phyloP scores from a whole-genome alignment of 2,329 filamentous ascomycete species.

The Venturia carpophila region DNA sequence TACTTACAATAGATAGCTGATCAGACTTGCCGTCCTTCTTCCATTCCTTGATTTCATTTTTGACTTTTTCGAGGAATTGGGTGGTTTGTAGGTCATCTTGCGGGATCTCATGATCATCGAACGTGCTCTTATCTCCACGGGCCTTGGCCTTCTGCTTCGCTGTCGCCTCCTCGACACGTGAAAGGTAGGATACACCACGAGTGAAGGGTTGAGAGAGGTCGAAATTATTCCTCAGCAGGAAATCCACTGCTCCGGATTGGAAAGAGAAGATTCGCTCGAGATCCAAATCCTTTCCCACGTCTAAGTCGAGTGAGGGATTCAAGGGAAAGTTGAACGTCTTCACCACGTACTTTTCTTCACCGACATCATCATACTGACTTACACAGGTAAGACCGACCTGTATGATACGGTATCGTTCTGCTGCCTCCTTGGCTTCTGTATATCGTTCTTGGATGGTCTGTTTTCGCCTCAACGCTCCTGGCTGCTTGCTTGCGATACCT shows the following conservation, averaged over 20 bases:
- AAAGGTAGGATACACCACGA: constrained; percentile 55
- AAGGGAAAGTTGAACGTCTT: constrained; percentile 59
- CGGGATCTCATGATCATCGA: constrained; percentile 42
- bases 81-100: constrained; percentile 45
- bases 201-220: constrained; percentile 49
- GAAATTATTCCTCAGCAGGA: constrained; percentile 52
- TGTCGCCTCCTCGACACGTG: constrained; percentile 47
- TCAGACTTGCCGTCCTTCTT: constrained; percentile 26
- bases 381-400: constrained; percentile 61
- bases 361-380: constrained; percentile 42
- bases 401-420: constrained; percentile 55
- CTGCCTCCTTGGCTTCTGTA: constrained; percentile 50
- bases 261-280: constrained; percentile 54
- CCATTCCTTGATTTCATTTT: constrained; percentile 43
- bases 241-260: constrained; percentile 53
- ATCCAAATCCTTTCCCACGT: constrained; percentile 42
- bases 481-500: constrained; percentile 45
- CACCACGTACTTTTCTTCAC: constrained; percentile 49
- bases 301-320: constrained; percentile 46
- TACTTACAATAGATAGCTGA: constrained; percentile 17
- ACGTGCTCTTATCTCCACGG: constrained; percentile 35
- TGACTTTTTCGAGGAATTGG: constrained; percentile 42
- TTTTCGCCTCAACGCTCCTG: constrained; percentile 32
- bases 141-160: constrained; percentile 40
- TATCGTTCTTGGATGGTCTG: constrained; percentile 54